Evolutionary conservation across 768 basidiomycete genomes (phyloP), one percentile per base, ranked within the genome.

Genomic region (Dendrothele bispora): DNA sequence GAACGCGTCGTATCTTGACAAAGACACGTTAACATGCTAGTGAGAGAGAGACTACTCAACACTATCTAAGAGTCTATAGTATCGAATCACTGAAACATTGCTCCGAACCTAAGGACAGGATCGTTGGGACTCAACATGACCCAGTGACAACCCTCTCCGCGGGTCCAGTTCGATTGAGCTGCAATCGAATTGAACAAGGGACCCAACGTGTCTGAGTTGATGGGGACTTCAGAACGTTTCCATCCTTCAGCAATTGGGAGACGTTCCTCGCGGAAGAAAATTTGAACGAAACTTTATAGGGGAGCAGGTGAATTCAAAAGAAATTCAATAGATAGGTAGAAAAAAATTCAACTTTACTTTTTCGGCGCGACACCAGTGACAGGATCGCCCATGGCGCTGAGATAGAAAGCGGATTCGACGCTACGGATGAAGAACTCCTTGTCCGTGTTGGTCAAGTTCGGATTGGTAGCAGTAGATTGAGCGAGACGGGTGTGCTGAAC

Each of bases 391-490:
- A 56, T 48, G 20, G 36, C 45, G 25, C 38, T 39, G 8, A 56
- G 49, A 20, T 51, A 56, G 7, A 56, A 30, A 3, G 41, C 38
- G 17, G 46, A 39, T 43, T 56, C 55, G n/a, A 43, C 29, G 14
- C 38, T 44, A 29, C 53, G 52, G 10, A 50, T 40, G 2, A 25
- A 18, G 30, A 54, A 47, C 47, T 56, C 55, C 27, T 49, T 51
- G 18, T 24, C 18, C 7, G 55, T 56, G 30, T 56, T 53, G 11
- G 30, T 39, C 4, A 49, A 14, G 11, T 34, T n/a, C 2, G 52
- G 43, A n/a, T 56, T 56, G 2, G 20, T 46, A 27, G 39, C 46
- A 20, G 43, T 40, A 8, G 55, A 50, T 25, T 45, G 22, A 3
- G 36, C 43, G 2, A 56, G 47, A 7, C 52, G 52, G n/a, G 21